These are phyloP conservation scores for Smallanthus sonchifolius DNA, from an alignment of 129 eudicot genomes.

Conservation along the genomic window DNA sequence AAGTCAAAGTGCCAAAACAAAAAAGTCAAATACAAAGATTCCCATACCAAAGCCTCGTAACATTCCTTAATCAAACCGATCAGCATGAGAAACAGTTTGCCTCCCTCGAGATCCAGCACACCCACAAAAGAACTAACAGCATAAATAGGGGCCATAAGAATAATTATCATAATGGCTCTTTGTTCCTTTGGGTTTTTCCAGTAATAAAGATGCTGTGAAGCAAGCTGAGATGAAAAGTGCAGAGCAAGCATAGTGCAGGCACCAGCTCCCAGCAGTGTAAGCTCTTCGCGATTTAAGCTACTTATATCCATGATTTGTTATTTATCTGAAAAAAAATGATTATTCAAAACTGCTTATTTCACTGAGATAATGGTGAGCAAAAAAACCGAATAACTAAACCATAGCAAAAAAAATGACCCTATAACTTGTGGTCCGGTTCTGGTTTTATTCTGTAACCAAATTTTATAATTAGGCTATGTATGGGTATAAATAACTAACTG, in stretches of 20 bases:
- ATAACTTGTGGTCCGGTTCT: too few relatives aligned
- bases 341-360: not conserved
- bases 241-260: slow-evolving; percentile 51
- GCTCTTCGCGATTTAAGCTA: slow-evolving; percentile 54
- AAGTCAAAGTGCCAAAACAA: not conserved
- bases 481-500: too few relatives aligned
- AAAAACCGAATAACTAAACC: not conserved
- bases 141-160: slow-evolving; percentile 72
- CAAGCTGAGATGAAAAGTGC: slow-evolving; percentile 70
- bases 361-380: not conserved
- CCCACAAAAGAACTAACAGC: slow-evolving; percentile 71
- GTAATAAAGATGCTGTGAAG: slow-evolving; percentile 82
- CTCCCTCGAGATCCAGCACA: slow-evolving; percentile 55
- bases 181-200: slow-evolving; percentile 97
- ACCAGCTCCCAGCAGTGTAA: slow-evolving; percentile 62
- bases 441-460: too few relatives aligned
- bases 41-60: slow-evolving; percentile 78
- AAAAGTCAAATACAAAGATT: not conserved
- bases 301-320: slow-evolving; percentile 48
- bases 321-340: slow-evolving; percentile 1
- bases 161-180: slow-evolving; percentile 61
- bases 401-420: too few relatives aligned
- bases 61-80: slow-evolving; percentile 67
- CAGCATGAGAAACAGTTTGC: slow-evolving; percentile 53
- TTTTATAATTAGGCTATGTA: too few relatives aligned